Evolutionary conservation across 129 eudicot species (phyloP).

Genomic region (Flaveria trinervia): DNA sequence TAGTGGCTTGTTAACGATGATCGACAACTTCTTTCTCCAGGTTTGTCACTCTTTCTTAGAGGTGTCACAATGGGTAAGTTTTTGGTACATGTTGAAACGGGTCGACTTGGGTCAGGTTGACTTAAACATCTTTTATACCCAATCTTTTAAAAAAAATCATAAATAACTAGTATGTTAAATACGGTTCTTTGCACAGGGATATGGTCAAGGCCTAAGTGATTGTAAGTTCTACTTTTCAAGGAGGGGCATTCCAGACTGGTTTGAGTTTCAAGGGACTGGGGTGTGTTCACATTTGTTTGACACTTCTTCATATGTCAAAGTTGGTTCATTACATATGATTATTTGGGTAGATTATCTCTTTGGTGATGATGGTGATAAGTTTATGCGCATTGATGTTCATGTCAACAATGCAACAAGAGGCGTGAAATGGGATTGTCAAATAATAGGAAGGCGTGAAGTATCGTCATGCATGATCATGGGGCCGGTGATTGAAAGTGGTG

Average conservation of each 20-base stretch:
- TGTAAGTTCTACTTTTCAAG: constrained; percentile 15
- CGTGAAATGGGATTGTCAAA: constrained; percentile 20
- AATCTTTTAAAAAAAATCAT: not conserved
- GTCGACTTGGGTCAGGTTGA: not conserved
- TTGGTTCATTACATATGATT: constrained; percentile 17
- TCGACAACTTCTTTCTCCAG: not conserved
- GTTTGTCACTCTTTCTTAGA: not conserved
- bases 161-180: not conserved
- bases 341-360: constrained; percentile 20
- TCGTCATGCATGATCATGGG: constrained; percentile 15
- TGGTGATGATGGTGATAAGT: constrained; percentile 11
- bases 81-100: not conserved
- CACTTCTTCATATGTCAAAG: constrained; percentile 4
- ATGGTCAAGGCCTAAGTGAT: constrained; percentile 1
- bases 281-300: not conserved
- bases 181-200: not conserved
- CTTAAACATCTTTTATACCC: not conserved
- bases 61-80: not conserved
- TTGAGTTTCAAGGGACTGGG: constrained; percentile 19
- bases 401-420: constrained; percentile 21
- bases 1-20: constrained; percentile 11
- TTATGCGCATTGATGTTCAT: constrained; percentile 11
- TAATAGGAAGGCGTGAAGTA: not conserved
- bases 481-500: constrained; percentile 17
- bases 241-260: constrained; percentile 18